These are phyloP conservation scores for Penicillium waksmanii DNA, from an alignment of 495 filamentous ascomycete species.

Conservation along the genomic window DNA sequence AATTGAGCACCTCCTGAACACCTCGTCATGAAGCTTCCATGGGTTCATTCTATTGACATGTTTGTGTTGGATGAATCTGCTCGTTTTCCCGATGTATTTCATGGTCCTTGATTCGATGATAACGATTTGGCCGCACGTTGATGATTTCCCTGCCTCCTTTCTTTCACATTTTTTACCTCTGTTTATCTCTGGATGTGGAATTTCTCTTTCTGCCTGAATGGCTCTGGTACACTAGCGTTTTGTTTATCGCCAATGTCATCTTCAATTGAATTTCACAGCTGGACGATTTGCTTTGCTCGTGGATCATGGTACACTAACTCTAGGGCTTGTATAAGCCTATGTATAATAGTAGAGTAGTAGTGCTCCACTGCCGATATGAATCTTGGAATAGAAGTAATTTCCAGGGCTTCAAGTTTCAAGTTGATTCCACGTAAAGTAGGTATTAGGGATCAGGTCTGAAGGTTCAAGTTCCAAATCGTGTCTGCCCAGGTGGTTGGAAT, in stretches of 20 bases:
- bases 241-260: constrained; percentile 6
- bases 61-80: constrained; percentile 7
- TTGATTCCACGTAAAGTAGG: no score
- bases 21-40: constrained; percentile 30
- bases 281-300: background rate
- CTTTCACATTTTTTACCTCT: constrained; percentile 10
- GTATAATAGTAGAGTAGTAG: background rate
- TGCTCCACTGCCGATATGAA: no score
- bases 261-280: background rate
- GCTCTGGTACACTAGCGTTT: constrained; percentile 13
- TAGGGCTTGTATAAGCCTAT: no score
- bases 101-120: constrained; percentile 21
- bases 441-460: no score
- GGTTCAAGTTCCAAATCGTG: no score
- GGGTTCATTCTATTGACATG: background rate
- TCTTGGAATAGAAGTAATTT: no score
- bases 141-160: constrained; percentile 22
- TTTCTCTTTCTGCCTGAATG: constrained; percentile 1
- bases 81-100: constrained; percentile 16
- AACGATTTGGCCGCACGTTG: constrained; percentile 14
- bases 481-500: no score
- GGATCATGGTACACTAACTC: background rate
- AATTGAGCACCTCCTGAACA: constrained; percentile 70
- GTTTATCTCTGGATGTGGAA: constrained; percentile 12
- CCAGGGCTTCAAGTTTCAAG: no score